Evolutionary conservation across 164 flowering plant species (phyloP).

Genomic region (Malania oleifera): DNA sequence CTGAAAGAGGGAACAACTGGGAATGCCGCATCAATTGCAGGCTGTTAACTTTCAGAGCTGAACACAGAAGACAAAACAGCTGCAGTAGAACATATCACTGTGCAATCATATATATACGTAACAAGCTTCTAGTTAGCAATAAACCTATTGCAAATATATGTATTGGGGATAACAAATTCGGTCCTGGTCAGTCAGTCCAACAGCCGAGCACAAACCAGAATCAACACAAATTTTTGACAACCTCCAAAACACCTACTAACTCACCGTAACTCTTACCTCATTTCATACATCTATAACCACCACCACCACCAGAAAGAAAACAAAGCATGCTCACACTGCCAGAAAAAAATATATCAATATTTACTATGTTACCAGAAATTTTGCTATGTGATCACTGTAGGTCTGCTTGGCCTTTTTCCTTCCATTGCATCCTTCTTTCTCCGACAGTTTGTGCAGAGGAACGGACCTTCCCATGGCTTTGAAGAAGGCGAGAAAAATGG

Average conservation of each 20-base stretch:
- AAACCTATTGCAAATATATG: constrained; percentile 24
- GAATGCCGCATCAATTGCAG: too few species aligned
- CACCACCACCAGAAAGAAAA: constrained; percentile 15
- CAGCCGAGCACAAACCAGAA: constrained; percentile 30
- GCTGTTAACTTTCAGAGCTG: too few species aligned
- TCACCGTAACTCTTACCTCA: constrained; percentile 20
- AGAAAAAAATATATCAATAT: constrained; percentile 22
- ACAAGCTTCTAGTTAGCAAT: constrained; percentile 38
- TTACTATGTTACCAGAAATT: constrained; percentile 22
- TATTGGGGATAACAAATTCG: constrained; percentile 15
- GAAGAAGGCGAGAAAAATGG: constrained; percentile 59
- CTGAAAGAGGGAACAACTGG: too few species aligned
- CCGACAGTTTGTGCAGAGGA: constrained; percentile 68
- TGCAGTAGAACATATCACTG: not conserved
- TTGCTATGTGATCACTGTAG: constrained; percentile 26
- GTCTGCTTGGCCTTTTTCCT: constrained; percentile 67
- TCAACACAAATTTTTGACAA: constrained; percentile 17
- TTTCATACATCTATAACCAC: constrained; percentile 21
- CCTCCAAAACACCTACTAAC: constrained; percentile 22
- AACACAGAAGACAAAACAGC: not conserved
- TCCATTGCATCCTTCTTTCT: constrained; percentile 97
- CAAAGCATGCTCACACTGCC: constrained; percentile 38
- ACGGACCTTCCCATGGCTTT: constrained; percentile 80
- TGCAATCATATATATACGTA: constrained; percentile 24
- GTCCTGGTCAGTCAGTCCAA: constrained; percentile 26